Evolutionary conservation across 352 stramenopile genomes (phyloP), one percentile per base, ranked within the genome.

Genomic region (Globisporangium nagaii): DNA sequence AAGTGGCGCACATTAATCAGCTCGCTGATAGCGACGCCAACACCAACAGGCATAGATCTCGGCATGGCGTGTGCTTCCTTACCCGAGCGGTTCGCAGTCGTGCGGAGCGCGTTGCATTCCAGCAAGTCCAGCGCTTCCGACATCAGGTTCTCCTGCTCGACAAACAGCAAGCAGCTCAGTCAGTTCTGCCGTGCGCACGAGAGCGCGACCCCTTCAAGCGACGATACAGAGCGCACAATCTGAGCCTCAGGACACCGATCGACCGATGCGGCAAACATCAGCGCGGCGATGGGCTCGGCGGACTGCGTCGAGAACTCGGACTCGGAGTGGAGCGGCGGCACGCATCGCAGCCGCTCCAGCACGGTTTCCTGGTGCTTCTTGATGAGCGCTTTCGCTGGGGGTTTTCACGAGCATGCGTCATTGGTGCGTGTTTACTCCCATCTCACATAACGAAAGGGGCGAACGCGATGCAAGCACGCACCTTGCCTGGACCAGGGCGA

Each of bases 191-290:
- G 31, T 7, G 30, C 27, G 9, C 15, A 20, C 4, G 39, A 34
- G 13, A 17, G 15, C 0, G 27, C 22, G n/a, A n/a, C n/a, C n/a
- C n/a, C 30, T 20, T 25, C 22, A 15, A 44, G 1, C 4, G 20
- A 24, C 13, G 24, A n/a, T 11, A 12, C 15, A 35, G 0, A 10
- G 39, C 62, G 30, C 56, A 92, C 81, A 35, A 88, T 48, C 17
- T 88, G 80, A 19, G 60, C 43, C 43, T 88, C 75, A 3, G 79
- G 75, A 22, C 79, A 90, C 27, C 81, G 70, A 22, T 88, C 70
- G 20, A 67, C 72, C 0, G 79, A 82, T 7, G 67, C 66, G 4
- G 73, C 80, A 48, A 77, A 88, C 73, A 84, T 72, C 34, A 92
- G 73, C 15, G 73, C 75, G 1, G 71, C 69, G 49, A 90, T 66